These are phyloP conservation scores for Bruguiera hainesii DNA, from an alignment of 441 rosid genomes.

Conservation along the genomic window DNA sequence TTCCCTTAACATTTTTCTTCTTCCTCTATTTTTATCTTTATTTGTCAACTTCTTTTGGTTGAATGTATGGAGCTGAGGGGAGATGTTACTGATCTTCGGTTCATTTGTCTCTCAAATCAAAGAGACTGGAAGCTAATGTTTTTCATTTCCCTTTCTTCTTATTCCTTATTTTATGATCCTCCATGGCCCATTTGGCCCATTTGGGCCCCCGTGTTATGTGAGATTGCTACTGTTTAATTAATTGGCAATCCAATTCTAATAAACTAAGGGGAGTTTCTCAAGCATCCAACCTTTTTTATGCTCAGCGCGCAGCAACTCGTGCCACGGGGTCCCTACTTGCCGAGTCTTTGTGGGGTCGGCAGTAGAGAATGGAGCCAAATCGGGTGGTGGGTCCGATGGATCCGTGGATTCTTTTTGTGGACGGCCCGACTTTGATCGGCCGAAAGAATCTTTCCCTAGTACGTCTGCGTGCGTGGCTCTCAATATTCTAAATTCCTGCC, in stretches of 20 bases:
- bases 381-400: background rate
- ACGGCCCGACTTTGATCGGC: background rate
- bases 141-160: background rate
- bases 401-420: background rate
- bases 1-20: too few relatives aligned
- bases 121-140: too few relatives aligned
- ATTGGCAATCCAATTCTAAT: too few relatives aligned
- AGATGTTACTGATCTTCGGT: conserved; percentile 18
- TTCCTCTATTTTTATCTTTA: background rate
- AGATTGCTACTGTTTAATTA: too few relatives aligned
- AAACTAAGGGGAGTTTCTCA: too few relatives aligned
- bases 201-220: too few relatives aligned
- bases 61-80: conserved; percentile 18
- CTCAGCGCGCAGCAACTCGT: too few relatives aligned
- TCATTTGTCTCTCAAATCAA: too few relatives aligned
- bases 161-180: background rate
- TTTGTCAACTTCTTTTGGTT: background rate
- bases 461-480: background rate
- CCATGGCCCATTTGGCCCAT: background rate
- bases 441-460: background rate
- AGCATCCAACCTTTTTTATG: background rate
- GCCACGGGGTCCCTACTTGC: background rate
- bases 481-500: background rate
- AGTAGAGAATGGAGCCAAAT: background rate
- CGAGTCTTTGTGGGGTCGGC: background rate